Base-by-base conservation (phyloP, 257 asterid species). In the Orobanche coerulescens region DNA sequence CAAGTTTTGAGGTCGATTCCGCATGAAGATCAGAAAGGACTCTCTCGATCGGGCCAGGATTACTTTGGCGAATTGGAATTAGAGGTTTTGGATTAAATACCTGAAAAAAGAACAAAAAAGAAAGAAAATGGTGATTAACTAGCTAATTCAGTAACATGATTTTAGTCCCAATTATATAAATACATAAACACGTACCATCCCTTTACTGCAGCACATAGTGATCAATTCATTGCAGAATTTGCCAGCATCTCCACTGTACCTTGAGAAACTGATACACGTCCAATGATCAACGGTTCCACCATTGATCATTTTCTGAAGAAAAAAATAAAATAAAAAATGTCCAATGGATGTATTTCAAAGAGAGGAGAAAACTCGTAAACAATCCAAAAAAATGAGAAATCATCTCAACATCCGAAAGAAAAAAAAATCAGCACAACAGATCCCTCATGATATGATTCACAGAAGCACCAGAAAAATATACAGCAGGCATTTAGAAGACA, bases 211-310 rank as follows among this genome's bases (percentile, higher is more conserved):
- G 58, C 98, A 91, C 98, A 85, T 85, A 0, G 15, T 2, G 4
- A 82, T 72, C 66, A 91, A 61, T 4, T 56, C 79, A 1, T 4
- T 0, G 61, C 88, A 79, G 64, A 91, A 86, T 25, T 31, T 18
- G 0, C 1, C 51, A 0, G 51, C 53, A 52, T 74, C 74, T 0
- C 42, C 1, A 12, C 16, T n/a, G 14, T 25, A 1, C 24, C 77
- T 58, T 2, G 93, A 76, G 42, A 92, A 92, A 72, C 50, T 79
- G 22, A 92, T 58, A 50, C 94, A 84, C 0, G 93, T 58, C 98
- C 98, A 92, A 2, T 2, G 48, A 0, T 84, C 81, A 10, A 92
- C 83, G 28, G 1, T 71, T 10, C 79, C 98, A 0, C 84, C 93
- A 58, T 75, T 71, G 6, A 91, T 47, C 95, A 91, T 76, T 83